A percentile compares a stretch with the other conserved stretches of the same genome.
These are phyloP conservation scores for Penicillium crustosum DNA, from an alignment of 2,329 filamentous ascomycete genomes.

Conservation along the genomic window DNA sequence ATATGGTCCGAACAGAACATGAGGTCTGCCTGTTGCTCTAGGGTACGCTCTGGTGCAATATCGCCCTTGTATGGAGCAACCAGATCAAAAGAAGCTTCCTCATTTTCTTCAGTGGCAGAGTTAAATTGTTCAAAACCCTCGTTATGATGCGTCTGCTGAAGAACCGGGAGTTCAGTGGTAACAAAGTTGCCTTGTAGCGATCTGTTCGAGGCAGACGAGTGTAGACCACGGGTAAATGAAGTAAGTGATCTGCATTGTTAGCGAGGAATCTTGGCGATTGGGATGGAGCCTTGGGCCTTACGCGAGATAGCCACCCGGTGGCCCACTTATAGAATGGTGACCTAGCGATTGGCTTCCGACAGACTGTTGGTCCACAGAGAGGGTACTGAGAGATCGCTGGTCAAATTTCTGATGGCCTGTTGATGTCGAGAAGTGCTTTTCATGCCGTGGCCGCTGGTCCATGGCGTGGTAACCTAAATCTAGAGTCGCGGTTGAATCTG, in stretches of 20 bases:
- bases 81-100: constrained; percentile 34
- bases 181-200: constrained; percentile 23
- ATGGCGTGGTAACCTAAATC: background rate
- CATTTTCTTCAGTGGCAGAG: constrained; percentile 27
- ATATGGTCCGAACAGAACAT: constrained; percentile 68
- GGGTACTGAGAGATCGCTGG: background rate
- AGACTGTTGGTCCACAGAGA: background rate
- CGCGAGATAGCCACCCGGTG: background rate
- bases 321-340: background rate
- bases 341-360: constrained; percentile 3
- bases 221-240: constrained; percentile 4
- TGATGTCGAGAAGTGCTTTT: background rate
- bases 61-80: constrained; percentile 30
- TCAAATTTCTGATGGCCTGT: background rate
- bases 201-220: constrained; percentile 21
- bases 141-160: constrained; percentile 27
- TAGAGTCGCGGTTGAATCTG: background rate
- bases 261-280: background rate
- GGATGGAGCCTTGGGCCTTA: background rate
- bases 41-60: constrained; percentile 42
- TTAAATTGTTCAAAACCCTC: constrained; percentile 26
- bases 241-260: constrained; percentile 13
- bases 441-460: background rate
- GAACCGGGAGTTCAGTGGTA: constrained; percentile 26
- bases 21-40: constrained; percentile 63